phyloP scores from a whole-genome alignment of 2,329 filamentous ascomycete species.

The Nannizziopsis barbatae region DNA sequence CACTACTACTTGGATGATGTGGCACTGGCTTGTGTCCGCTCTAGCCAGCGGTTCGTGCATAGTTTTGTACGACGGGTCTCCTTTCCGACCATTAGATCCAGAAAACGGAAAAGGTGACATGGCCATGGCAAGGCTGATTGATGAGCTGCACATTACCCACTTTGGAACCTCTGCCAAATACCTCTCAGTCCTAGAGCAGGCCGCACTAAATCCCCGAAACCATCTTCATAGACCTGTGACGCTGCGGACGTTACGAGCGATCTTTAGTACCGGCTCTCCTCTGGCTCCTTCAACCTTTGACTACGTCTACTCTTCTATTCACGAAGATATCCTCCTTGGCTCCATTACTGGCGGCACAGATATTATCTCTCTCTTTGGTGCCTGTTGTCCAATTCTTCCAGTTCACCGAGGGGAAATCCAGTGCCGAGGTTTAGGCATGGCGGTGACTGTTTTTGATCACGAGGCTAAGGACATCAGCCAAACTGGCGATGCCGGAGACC shows the following conservation, averaged over 20 bases:
- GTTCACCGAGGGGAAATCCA: constrained; percentile 66
- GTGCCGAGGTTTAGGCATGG: constrained; percentile 67
- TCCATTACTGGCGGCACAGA: constrained; percentile 95
- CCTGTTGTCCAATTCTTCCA: constrained; percentile 64
- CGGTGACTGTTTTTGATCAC: constrained; percentile 49
- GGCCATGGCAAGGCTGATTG: constrained; percentile 71
- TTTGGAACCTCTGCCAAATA: constrained; percentile 95
- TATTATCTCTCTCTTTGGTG: constrained; percentile 89
- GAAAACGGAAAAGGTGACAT: constrained; percentile 56
- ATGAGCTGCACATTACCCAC: constrained; percentile 72
- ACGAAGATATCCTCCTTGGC: constrained; percentile 66
- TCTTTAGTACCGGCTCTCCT: constrained; percentile 90
- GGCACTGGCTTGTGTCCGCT: constrained; percentile 88
- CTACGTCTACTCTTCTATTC: constrained; percentile 79
- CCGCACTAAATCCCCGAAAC: constrained; percentile 49
- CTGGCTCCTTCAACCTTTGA: constrained; percentile 85
- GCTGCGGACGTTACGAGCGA: constrained; percentile 55
- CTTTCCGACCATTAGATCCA: constrained; percentile 58
- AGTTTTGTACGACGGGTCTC: constrained; percentile 83
- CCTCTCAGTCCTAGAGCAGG: constrained; percentile 78
- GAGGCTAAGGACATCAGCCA: constrained; percentile 48
- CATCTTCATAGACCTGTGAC: constrained; percentile 35
- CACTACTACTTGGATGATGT: constrained; percentile 99
- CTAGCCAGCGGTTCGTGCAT: constrained; percentile 73
- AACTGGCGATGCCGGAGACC: constrained; percentile 64